A percentile compares a stretch with the other conserved stretches of the same genome.
Evolutionary conservation across 495 filamentous ascomycete genomes (phyloP).

Genomic region (Darksidea phi): DNA sequence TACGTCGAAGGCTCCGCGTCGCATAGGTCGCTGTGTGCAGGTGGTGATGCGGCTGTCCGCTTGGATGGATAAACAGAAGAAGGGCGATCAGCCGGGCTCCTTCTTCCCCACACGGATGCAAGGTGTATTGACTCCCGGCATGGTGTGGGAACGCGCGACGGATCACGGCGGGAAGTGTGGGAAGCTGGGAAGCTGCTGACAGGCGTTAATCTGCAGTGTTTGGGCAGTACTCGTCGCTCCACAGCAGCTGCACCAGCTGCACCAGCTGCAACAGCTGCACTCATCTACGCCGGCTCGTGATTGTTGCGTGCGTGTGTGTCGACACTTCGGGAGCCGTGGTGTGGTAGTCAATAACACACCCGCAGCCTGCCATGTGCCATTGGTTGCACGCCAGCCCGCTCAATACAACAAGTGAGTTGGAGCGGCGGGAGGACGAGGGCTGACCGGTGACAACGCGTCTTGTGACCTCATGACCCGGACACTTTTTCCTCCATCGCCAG

Average conservation of each 20-base stretch:
- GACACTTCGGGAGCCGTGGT: slow-evolving; percentile 7
- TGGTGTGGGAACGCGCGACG: neutral
- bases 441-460: slow-evolving; percentile 26
- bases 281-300: neutral
- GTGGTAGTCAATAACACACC: slow-evolving; percentile 31
- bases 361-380: slow-evolving; percentile 11
- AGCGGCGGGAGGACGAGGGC: slow-evolving; percentile 3
- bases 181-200: neutral
- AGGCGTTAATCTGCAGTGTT: neutral
- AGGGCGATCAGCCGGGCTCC: neutral
- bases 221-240: neutral
- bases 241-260: neutral
- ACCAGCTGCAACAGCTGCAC: too few relatives aligned
- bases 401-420: slow-evolving; percentile 8
- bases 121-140: neutral
- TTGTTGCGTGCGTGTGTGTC: neutral
- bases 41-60: neutral
- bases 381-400: slow-evolving; percentile 15
- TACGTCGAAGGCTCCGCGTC: neutral
- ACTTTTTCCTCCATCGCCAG: slow-evolving; percentile 1
- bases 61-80: slow-evolving; percentile 1
- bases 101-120: neutral
- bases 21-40: neutral
- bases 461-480: slow-evolving; percentile 28
- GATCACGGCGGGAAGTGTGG: neutral